phyloP scores from a whole-genome alignment of 441 rosid species.

The Aquilaria agallochum region DNA sequence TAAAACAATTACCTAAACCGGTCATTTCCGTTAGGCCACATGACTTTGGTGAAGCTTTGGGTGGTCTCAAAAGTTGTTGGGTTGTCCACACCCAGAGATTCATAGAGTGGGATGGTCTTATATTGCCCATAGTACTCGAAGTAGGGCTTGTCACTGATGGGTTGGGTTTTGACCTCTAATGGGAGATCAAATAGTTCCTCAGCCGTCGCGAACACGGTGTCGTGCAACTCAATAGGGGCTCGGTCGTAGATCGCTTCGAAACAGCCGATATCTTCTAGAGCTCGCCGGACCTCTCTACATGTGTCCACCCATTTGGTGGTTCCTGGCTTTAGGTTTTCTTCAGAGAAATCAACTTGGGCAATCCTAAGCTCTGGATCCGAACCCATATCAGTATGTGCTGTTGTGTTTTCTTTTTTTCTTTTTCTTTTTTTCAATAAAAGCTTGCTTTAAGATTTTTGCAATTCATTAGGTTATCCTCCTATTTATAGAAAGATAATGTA shows the following conservation, averaged over 20 bases:
- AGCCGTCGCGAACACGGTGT: conserved; percentile 18
- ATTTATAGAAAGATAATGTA: no score
- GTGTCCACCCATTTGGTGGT: conserved; percentile 32
- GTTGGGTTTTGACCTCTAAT: conserved; percentile 26
- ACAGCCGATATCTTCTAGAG: conserved; percentile 50
- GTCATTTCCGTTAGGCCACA: conserved; percentile 48
- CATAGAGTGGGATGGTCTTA: conserved; percentile 32
- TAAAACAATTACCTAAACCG: conserved; percentile 25
- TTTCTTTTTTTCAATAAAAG: no score
- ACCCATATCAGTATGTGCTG: conserved; percentile 14
- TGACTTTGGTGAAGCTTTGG: conserved; percentile 32
- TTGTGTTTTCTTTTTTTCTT: background rate
- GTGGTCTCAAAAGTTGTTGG: conserved; percentile 22
- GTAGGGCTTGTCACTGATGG: conserved; percentile 36
- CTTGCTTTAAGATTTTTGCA: no score
- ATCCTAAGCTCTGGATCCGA: conserved; percentile 18
- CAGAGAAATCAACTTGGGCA: conserved; percentile 34
- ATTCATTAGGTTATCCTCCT: no score
- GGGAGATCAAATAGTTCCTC: conserved; percentile 39
- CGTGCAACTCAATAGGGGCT: conserved; percentile 28
- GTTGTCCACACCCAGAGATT: conserved; percentile 38
- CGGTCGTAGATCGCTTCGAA: conserved; percentile 34
- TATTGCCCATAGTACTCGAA: conserved; percentile 40
- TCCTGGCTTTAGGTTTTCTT: conserved; percentile 26
- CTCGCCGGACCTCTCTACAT: conserved; percentile 24